phyloP scores from a whole-genome alignment of 2,329 filamentous ascomycete species.

The Orbilia brochopaga region DNA sequence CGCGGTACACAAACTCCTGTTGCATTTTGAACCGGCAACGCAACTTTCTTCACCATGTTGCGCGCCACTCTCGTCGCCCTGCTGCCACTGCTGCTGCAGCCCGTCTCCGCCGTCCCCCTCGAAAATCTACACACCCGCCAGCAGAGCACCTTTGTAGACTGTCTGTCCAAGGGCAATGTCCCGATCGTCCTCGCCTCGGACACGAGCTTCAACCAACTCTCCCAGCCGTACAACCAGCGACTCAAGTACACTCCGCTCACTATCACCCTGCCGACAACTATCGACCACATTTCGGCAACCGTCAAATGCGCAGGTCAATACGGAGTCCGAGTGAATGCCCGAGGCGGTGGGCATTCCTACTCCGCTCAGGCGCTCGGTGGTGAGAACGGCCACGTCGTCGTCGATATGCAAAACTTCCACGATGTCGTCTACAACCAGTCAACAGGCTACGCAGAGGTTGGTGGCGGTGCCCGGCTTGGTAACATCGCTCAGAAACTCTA shows the following conservation, averaged over 20 bases:
- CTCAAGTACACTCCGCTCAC: slow-evolving; percentile 61
- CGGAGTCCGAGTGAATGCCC: slow-evolving; percentile 66
- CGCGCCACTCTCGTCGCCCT: neutral
- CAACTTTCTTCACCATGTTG: neutral
- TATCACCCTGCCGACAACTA: slow-evolving; percentile 64
- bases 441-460: slow-evolving; percentile 60
- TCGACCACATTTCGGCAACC: slow-evolving; percentile 65
- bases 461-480: slow-evolving; percentile 63
- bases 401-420: slow-evolving; percentile 62
- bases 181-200: slow-evolving; percentile 16
- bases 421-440: slow-evolving; percentile 59
- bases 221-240: slow-evolving; percentile 36
- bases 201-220: slow-evolving; percentile 23
- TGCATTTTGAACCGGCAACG: slow-evolving; percentile 16
- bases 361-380: slow-evolving; percentile 63
- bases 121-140: slow-evolving; percentile 18
- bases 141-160: slow-evolving; percentile 29
- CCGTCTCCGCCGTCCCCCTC: slow-evolving; percentile 22
- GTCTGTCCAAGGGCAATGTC: slow-evolving; percentile 17
- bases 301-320: slow-evolving; percentile 65
- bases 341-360: slow-evolving; percentile 70
- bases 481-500: slow-evolving; percentile 59
- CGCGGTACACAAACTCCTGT: neutral
- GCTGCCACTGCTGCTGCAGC: slow-evolving; percentile 24
- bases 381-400: slow-evolving; percentile 61